A percentile compares a stretch with the other conserved stretches of the same genome.
Conservation (phyloP, 257 asterid species). For the Rehmannia glutinosa region DNA sequence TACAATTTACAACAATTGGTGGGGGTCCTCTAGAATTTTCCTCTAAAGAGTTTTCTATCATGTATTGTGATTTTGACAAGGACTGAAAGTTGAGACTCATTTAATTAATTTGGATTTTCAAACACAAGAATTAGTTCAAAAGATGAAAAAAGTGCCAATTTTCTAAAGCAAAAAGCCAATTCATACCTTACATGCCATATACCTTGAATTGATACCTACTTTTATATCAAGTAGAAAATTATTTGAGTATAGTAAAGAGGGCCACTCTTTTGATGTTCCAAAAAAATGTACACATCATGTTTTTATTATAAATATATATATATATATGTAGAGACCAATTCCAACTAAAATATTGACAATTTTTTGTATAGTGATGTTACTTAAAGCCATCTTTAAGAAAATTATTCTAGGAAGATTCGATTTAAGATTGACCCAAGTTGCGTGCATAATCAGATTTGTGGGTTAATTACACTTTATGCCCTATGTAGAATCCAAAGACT, state of each 20-base stretch:
- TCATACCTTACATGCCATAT: slow-evolving; percentile 21
- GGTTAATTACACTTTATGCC: not conserved
- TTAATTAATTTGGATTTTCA: slow-evolving; percentile 2
- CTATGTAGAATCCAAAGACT: not conserved
- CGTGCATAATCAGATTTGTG: not conserved
- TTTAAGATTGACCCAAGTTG: not conserved
- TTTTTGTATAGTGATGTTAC: not conserved
- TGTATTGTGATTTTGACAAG: not conserved
- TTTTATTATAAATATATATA: not conserved
- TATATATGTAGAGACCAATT: slow-evolving; percentile 26
- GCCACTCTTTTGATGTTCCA: slow-evolving; percentile 11
- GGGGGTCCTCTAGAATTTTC: not conserved
- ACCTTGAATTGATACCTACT: slow-evolving; percentile 5
- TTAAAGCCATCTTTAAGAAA: slow-evolving; percentile 1
- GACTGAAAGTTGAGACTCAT: not conserved
- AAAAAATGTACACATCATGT: not conserved
- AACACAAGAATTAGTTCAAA: slow-evolving; percentile 13
- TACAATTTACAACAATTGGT: too few species aligned
- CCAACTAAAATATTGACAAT: slow-evolving; percentile 26
- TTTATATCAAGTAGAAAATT: not conserved
- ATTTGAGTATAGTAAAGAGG: not conserved
- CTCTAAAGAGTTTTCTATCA: not conserved
- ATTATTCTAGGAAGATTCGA: slow-evolving; percentile 6
- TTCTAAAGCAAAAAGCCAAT: slow-evolving; percentile 15
- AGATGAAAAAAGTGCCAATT: slow-evolving; percentile 11